These are phyloP conservation scores for Anisodus tanguticus DNA, from an alignment of 257 asterid genomes.

Conservation along the genomic window DNA sequence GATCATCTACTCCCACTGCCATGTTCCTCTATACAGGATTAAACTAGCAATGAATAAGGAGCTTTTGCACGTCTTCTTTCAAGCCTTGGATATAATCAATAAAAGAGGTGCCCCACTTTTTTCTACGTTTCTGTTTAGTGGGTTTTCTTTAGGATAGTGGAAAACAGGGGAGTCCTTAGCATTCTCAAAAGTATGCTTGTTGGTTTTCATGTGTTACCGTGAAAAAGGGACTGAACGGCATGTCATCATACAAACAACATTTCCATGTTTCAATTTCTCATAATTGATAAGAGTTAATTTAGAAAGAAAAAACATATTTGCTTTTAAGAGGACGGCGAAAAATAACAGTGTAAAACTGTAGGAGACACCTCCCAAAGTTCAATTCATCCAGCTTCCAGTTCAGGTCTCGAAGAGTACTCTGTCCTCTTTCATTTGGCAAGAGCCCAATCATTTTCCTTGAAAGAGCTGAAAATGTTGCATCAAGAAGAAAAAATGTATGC, in stretches of 20 bases:
- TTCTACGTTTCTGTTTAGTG: not conserved
- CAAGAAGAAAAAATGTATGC: constrained; percentile 91
- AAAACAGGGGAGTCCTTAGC: not conserved
- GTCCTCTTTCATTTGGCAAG: constrained; percentile 57
- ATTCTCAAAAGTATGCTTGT: not conserved
- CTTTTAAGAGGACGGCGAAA: not conserved
- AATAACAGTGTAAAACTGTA: not conserved
- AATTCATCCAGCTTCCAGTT: constrained; percentile 51
- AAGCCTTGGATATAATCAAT: not conserved
- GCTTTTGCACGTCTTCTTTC: not conserved
- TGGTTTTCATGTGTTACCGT: not conserved
- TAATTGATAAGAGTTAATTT: not conserved
- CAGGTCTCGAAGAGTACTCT: constrained; percentile 45
- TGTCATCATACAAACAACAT: not conserved
- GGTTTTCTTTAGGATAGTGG: not conserved
- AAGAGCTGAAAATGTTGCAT: constrained; percentile 68
- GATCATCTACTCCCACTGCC: constrained; percentile 13
- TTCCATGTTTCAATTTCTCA: not conserved
- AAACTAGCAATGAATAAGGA: constrained; percentile 22
- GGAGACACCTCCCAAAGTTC: constrained; percentile 71
- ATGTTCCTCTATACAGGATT: not conserved
- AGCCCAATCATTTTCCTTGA: constrained; percentile 57
- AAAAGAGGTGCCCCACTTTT: not conserved
- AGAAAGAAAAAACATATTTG: not conserved
- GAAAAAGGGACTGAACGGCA: constrained; percentile 9